Evolutionary conservation across 306 rosid species (phyloP).

Genomic region (Malus sieversii): DNA sequence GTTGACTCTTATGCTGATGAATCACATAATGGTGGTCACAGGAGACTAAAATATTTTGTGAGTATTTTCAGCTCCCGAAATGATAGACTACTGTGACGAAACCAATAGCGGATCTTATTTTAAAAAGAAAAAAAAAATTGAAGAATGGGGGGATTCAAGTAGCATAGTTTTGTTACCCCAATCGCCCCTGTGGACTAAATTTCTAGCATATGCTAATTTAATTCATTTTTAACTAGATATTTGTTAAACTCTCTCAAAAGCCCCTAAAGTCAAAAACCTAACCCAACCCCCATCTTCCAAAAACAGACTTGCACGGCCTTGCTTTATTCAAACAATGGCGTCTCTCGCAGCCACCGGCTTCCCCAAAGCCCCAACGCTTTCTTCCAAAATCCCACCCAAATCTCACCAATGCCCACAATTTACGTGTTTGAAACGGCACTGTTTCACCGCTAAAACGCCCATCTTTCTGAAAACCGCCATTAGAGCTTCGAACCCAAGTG

Average conservation of each 20-base stretch:
- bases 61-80: accelerated
- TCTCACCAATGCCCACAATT: slow-evolving; percentile 11
- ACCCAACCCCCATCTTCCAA: neutral
- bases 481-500: slow-evolving; percentile 33
- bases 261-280: neutral
- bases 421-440: neutral
- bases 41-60: accelerated
- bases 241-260: neutral
- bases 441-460: neutral
- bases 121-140: too few relatives aligned
- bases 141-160: too few relatives aligned
- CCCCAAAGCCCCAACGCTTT: slow-evolving; percentile 17
- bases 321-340: slow-evolving; percentile 21
- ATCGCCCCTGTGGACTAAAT: too few relatives aligned
- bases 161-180: too few relatives aligned
- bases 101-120: accelerated
- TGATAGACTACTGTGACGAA: too few relatives aligned
- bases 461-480: slow-evolving; percentile 13
- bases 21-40: too few relatives aligned
- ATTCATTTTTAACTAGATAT: neutral
- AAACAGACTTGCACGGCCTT: neutral
- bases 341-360: slow-evolving; percentile 26
- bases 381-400: neutral
- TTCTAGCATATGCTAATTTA: too few relatives aligned
- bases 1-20: too few relatives aligned